phyloP scores from a whole-genome alignment of 2,329 filamentous ascomycete species.

The Hymenoscyphus scutula region DNA sequence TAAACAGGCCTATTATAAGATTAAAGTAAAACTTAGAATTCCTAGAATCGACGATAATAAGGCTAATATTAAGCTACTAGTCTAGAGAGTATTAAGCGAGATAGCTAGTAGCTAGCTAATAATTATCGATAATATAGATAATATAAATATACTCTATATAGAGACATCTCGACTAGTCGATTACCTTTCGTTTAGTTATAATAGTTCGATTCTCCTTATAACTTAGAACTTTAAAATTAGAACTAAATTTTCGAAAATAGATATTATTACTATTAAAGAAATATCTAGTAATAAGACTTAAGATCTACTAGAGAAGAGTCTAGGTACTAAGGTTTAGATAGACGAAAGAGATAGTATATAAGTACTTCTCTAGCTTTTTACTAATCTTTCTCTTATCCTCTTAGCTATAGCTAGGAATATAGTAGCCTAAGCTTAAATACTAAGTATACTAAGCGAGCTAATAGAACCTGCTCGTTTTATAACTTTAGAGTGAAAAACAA shows the following conservation, averaged over 20 bases:
- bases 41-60: slow-evolving; percentile 4
- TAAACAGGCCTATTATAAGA: slow-evolving; percentile 1
- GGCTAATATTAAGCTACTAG: slow-evolving; percentile 7
- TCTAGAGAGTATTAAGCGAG: no score
- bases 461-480: no score
- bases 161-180: slow-evolving; percentile 9
- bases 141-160: neutral
- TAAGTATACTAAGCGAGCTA: no score
- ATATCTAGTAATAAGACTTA: no score
- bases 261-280: slow-evolving; percentile 12
- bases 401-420: no score
- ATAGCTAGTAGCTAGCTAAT: no score
- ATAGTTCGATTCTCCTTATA: slow-evolving; percentile 16
- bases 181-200: slow-evolving; percentile 12
- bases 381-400: slow-evolving; percentile 17
- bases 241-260: slow-evolving; percentile 2
- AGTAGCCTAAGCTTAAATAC: no score
- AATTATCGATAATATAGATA: no score
- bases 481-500: no score
- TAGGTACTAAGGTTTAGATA: slow-evolving; percentile 5
- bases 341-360: neutral
- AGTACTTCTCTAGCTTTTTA: slow-evolving; percentile 12
- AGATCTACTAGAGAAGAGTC: no score
- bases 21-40: slow-evolving; percentile 1
- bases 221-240: slow-evolving; percentile 13